Evolutionary conservation across 768 basidiomycete species (phyloP).

Genomic region (Neoboletus magnificus): DNA sequence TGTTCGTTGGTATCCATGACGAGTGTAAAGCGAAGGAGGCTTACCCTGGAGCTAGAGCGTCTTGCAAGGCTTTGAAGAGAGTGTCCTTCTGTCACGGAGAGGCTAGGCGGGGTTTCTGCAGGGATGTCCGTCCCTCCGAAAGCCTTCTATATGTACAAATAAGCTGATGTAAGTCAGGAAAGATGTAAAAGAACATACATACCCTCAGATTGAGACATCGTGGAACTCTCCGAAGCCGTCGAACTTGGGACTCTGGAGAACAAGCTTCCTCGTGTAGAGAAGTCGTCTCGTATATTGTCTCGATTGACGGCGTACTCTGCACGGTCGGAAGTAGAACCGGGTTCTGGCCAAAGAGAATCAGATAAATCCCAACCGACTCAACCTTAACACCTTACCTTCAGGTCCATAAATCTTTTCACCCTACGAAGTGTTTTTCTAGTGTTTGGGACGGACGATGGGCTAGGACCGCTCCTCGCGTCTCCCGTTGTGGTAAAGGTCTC

Average conservation of each 20-base stretch:
- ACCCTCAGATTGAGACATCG: conserved; percentile 5
- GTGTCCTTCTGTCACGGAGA: too few species aligned
- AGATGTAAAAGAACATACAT: not conserved
- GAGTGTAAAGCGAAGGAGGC: not conserved
- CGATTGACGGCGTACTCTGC: conserved; percentile 1
- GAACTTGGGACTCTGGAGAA: not conserved
- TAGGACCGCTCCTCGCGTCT: not conserved
- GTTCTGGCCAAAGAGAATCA: conserved; percentile 3
- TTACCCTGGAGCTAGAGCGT: not conserved
- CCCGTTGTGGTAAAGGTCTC: not conserved
- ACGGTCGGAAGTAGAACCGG: not conserved
- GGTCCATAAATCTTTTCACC: not conserved
- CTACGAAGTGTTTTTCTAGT: conserved; percentile 1
- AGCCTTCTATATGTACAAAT: not conserved
- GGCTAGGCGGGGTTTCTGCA: not conserved
- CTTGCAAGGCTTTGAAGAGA: not conserved
- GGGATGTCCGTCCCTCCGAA: not conserved
- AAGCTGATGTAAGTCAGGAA: not conserved
- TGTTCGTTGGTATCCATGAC: not conserved
- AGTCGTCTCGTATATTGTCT: not conserved
- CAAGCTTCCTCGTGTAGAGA: not conserved
- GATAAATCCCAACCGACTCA: not conserved
- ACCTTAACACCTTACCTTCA: not conserved
- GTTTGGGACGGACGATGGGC: not conserved
- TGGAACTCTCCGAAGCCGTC: conserved; percentile 5